phyloP scores from a whole-genome alignment of 2,329 filamentous ascomycete genomes.

The Aspergillus fumigatus region DNA sequence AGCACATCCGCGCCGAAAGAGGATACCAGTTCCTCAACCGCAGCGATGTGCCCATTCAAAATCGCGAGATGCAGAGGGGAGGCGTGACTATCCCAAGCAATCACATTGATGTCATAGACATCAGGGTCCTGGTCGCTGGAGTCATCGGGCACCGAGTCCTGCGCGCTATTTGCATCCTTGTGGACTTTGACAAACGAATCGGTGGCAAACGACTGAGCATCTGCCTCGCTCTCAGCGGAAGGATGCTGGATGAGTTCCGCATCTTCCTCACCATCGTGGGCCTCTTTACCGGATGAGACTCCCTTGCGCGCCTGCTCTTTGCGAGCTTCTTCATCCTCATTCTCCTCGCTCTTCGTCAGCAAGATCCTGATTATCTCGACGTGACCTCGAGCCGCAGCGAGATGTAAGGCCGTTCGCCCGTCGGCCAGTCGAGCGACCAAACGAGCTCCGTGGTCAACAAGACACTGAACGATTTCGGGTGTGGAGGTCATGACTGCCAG shows the following conservation, averaged over 20 bases:
- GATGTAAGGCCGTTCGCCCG: constrained; percentile 75
- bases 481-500: constrained; percentile 67
- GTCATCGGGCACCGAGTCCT: constrained; percentile 47
- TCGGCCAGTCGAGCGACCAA: constrained; percentile 72
- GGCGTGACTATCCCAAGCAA: constrained; percentile 74
- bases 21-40: constrained; percentile 64
- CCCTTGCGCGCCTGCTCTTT: constrained; percentile 21
- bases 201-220: constrained; percentile 47
- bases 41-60: constrained; percentile 63
- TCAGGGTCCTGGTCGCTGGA: constrained; percentile 66
- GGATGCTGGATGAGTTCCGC: constrained; percentile 38
- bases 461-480: constrained; percentile 62
- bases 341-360: constrained; percentile 67
- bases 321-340: constrained; percentile 52
- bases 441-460: constrained; percentile 69
- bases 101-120: constrained; percentile 70
- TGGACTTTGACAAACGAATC: constrained; percentile 68
- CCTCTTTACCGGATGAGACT: constrained; percentile 2
- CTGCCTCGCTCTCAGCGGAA: constrained; percentile 14
- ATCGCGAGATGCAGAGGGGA: constrained; percentile 78
- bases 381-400: constrained; percentile 68
- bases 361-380: constrained; percentile 66
- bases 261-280: constrained; percentile 15
- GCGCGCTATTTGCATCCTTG: constrained; percentile 25
- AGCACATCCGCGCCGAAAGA: constrained; percentile 73